Evolutionary conservation across 176 grass and related monocot species (phyloP).

Genomic region (Phragmites australis): DNA sequence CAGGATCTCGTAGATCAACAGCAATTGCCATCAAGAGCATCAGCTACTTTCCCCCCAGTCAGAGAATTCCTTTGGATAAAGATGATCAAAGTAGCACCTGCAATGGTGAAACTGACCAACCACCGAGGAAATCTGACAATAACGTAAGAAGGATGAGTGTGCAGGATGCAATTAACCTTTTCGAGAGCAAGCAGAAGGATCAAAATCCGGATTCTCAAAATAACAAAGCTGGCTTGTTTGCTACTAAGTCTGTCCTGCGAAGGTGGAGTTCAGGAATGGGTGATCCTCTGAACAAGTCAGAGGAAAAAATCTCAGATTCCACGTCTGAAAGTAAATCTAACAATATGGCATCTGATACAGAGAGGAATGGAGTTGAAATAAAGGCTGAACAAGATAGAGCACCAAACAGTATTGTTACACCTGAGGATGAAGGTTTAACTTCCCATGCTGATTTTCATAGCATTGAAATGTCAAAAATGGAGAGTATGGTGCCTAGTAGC

Average conservation of each 20-base stretch:
- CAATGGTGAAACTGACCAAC: slow-evolving; percentile 69
- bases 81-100: slow-evolving; percentile 66
- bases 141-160: slow-evolving; percentile 87
- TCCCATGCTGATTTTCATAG: slow-evolving; percentile 34
- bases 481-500: slow-evolving; percentile 27
- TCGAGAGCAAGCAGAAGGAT: slow-evolving; percentile 94
- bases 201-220: slow-evolving; percentile 65
- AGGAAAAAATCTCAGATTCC: slow-evolving; percentile 58
- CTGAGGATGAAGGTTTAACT: slow-evolving; percentile 30
- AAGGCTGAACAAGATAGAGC: slow-evolving; percentile 35
- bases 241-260: slow-evolving; percentile 78
- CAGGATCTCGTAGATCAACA: slow-evolving; percentile 85
- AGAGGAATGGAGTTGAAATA: slow-evolving; percentile 49
- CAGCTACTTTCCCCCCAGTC: slow-evolving; percentile 78
- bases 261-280: slow-evolving; percentile 96
- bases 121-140: slow-evolving; percentile 74
- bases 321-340: slow-evolving; percentile 57
- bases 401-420: slow-evolving; percentile 12
- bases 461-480: slow-evolving; percentile 39
- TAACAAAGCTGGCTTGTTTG: slow-evolving; percentile 66
- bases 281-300: slow-evolving; percentile 59
- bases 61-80: slow-evolving; percentile 70
- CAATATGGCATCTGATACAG: slow-evolving; percentile 32
- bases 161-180: slow-evolving; percentile 95
- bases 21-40: slow-evolving; percentile 96